Conservation (phyloP, 2,329 filamentous ascomycete species). For the Nothophaeocryptopus gaeumannii region DNA sequence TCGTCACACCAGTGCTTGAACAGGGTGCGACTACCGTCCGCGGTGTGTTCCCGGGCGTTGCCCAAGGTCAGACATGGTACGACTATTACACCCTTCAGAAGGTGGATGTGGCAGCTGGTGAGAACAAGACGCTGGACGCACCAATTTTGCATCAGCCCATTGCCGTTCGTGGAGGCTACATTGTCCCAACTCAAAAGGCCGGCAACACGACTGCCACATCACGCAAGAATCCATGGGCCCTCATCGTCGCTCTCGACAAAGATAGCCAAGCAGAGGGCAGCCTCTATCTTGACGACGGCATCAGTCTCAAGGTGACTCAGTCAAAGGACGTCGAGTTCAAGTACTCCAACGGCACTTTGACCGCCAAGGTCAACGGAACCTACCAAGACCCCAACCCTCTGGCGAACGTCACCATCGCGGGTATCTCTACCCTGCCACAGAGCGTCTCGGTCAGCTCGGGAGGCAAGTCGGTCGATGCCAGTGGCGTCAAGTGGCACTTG, state of each 20-base stretch:
- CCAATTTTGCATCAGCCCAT: constrained; percentile 29
- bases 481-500: constrained; percentile 9
- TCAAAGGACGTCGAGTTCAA: constrained; percentile 50
- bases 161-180: constrained; percentile 25
- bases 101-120: constrained; percentile 49
- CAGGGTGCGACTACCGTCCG: constrained; percentile 59
- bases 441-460: constrained; percentile 3
- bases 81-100: constrained; percentile 68
- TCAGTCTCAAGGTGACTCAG: constrained; percentile 56
- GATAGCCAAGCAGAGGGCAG: constrained; percentile 2
- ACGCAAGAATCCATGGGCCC: constrained; percentile 17
- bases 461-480: not conserved
- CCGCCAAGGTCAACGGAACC: constrained; percentile 21
- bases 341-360: constrained; percentile 23
- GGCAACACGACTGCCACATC: constrained; percentile 21
- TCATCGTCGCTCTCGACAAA: constrained; percentile 20
- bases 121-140: constrained; percentile 29
- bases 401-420: constrained; percentile 32
- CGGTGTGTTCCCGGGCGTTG: constrained; percentile 65
- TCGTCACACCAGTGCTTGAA: constrained; percentile 64
- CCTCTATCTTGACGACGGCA: constrained; percentile 63
- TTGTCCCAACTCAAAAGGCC: constrained; percentile 27
- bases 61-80: constrained; percentile 62
- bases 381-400: constrained; percentile 25
- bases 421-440: constrained; percentile 11